Evolutionary conservation across 768 basidiomycete genomes (phyloP), one percentile per base, ranked within the genome.

Genomic region (Xerocomellus dryophilus): DNA sequence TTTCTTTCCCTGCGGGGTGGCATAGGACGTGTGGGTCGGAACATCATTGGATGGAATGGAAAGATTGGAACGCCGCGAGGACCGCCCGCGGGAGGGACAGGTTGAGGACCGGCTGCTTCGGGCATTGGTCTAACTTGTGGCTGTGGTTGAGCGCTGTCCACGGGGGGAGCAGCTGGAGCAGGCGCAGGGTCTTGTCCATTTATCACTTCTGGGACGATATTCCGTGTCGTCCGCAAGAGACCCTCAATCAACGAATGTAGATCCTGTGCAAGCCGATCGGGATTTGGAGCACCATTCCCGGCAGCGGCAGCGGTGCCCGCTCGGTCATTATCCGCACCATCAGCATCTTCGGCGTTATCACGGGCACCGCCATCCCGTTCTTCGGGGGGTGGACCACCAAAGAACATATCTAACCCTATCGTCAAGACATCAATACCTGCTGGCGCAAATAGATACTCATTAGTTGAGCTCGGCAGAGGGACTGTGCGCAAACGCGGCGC

Each of bases 361-460:
- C 45, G 58, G 54, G 36, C 23, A 45, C 58, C 45, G 4, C 15
- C 59, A 20, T 42, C 63, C 18, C 41, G 42, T 21, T 50, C 58
- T 36, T 41, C 60, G 15, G 51, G 55, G 4, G 54, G 57, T 12
- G 61, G 50, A 38, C 59, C 61, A 41, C 59, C 64, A 9, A 74
- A 56, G 51, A 74, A 68, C 63, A 77, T 70, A 50, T 77, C 75
- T 27, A 76, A 57, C n/a, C 76, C 75, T 47, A 77, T 70, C 18
- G 75, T 74, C 23, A 77, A 4, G 6, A 73, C 54, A 40, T 69
- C 68, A 1, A 62, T 47, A 49, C 51, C 69, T 57, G 25, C 12
- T 40, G 25, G 41, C 5, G 8, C 32, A 53, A 57, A 53, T 0
- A 47, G 5, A 39, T 45, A 23, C 58, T 61, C 61, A 25, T 68